Conservation (phyloP, 2,329 filamentous ascomycete species). For the Bretziella fagacearum region DNA sequence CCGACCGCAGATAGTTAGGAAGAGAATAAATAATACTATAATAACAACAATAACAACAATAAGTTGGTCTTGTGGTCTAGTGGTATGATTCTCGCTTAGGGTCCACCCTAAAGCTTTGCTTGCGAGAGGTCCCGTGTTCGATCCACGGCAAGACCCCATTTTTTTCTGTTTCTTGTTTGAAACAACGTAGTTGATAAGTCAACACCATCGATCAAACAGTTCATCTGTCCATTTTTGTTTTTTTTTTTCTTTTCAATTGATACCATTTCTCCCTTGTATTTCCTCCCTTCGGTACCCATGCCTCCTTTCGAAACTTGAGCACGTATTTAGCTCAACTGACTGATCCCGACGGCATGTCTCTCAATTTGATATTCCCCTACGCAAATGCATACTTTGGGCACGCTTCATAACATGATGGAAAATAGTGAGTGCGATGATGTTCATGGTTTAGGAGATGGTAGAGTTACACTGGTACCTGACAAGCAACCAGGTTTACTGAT, state of each 20-base stretch:
- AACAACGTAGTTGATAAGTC: too few species aligned
- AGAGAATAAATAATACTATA: background rate
- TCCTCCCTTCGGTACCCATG: background rate
- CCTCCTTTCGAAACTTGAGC: background rate
- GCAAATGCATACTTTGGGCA: background rate
- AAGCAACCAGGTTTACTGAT: background rate
- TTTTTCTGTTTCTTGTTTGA: background rate
- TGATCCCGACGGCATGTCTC: too few species aligned
- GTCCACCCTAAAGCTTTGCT: slow-evolving; percentile 23
- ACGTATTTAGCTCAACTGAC: background rate
- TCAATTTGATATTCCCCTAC: too few species aligned
- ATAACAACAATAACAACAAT: background rate
- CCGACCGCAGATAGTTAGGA: too few species aligned
- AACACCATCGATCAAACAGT: background rate
- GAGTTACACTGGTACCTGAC: slow-evolving; percentile 1
- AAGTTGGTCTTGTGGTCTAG: slow-evolving; percentile 34
- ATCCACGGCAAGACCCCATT: slow-evolving; percentile 17
- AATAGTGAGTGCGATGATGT: background rate
- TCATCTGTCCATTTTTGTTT: background rate
- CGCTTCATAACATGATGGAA: background rate
- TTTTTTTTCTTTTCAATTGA: background rate
- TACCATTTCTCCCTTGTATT: background rate
- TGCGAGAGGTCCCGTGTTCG: slow-evolving; percentile 19
- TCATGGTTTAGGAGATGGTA: background rate
- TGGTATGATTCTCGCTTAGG: slow-evolving; percentile 59